Evolutionary conservation across 73 alveolate species (phyloP).

Genomic region (Diophrys appendiculata): DNA sequence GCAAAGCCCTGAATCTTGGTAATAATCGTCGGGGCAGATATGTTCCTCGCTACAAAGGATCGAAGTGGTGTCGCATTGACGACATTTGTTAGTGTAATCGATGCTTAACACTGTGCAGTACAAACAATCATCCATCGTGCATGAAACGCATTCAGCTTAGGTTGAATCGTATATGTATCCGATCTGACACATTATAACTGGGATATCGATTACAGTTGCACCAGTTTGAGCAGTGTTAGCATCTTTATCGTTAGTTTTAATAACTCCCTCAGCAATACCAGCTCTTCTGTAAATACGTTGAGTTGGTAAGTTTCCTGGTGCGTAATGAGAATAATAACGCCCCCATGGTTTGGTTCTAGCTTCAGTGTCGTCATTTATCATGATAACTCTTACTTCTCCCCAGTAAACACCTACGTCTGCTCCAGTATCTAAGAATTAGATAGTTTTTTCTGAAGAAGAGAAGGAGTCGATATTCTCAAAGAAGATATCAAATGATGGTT

Average conservation of each 20-base stretch:
- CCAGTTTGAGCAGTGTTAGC: slow-evolving; percentile 5
- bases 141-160: slow-evolving; percentile 1
- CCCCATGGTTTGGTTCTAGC: background rate
- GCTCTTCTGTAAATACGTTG: background rate
- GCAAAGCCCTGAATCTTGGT: slow-evolving; percentile 5
- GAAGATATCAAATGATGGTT: slow-evolving; percentile 2
- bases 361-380: slow-evolving; percentile 6
- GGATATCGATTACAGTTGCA: background rate
- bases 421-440: slow-evolving; percentile 1
- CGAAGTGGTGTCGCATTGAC: slow-evolving; percentile 8
- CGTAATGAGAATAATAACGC: background rate
- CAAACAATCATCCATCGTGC: background rate
- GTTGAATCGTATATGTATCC: background rate
- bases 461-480: background rate
- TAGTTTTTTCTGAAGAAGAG: background rate
- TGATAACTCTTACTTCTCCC: slow-evolving; percentile 23
- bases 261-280: background rate
- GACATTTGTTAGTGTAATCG: background rate
- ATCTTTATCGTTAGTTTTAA: background rate
- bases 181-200: slow-evolving; percentile 1
- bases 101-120: background rate
- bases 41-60: background rate
- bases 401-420: background rate
- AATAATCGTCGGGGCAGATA: slow-evolving; percentile 22
- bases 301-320: background rate